These are phyloP conservation scores for Scheffersomyces titani DNA, from an alignment of 1,139 yeast species.

Conservation along the genomic window DNA sequence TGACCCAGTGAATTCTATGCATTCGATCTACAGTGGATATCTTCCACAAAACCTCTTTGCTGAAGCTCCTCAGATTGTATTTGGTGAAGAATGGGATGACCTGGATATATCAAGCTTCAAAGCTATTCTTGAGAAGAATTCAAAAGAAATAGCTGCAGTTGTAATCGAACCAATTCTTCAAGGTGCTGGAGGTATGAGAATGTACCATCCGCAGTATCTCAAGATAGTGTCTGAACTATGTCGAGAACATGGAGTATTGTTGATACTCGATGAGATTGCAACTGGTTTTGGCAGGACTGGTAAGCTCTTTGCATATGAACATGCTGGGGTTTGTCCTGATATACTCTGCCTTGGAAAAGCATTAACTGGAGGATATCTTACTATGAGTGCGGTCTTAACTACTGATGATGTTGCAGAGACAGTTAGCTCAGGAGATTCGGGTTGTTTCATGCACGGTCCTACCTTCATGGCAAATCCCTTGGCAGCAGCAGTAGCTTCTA, in stretches of 20 bases:
- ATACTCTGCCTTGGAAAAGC: constrained; percentile 27
- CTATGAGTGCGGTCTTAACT: constrained; percentile 26
- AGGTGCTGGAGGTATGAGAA: constrained; percentile 38
- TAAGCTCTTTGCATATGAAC: constrained; percentile 26
- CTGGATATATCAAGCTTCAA: constrained; percentile 21
- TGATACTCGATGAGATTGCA: constrained; percentile 32
- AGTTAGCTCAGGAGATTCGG: neutral
- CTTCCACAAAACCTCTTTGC: constrained; percentile 25
- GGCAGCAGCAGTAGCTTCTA: constrained; percentile 30
- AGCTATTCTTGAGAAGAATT: constrained; percentile 18
- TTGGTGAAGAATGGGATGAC: constrained; percentile 7
- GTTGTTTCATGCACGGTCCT: constrained; percentile 28
- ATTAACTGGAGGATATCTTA: constrained; percentile 27
- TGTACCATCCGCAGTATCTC: constrained; percentile 27
- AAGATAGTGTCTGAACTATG: constrained; percentile 27
- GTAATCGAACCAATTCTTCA: constrained; percentile 33
- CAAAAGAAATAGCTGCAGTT: constrained; percentile 28
- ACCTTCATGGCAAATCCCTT: constrained; percentile 37
- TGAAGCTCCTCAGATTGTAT: constrained; percentile 19
- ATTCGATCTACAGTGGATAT: constrained; percentile 22
- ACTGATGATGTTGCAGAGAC: constrained; percentile 17
- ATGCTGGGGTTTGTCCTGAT: constrained; percentile 26
- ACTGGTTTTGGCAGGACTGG: constrained; percentile 34
- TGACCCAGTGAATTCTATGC: constrained; percentile 29
- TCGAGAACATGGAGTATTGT: constrained; percentile 22